phyloP scores from a whole-genome alignment of 306 rosid species.

The Astragalus glycyphyllos region DNA sequence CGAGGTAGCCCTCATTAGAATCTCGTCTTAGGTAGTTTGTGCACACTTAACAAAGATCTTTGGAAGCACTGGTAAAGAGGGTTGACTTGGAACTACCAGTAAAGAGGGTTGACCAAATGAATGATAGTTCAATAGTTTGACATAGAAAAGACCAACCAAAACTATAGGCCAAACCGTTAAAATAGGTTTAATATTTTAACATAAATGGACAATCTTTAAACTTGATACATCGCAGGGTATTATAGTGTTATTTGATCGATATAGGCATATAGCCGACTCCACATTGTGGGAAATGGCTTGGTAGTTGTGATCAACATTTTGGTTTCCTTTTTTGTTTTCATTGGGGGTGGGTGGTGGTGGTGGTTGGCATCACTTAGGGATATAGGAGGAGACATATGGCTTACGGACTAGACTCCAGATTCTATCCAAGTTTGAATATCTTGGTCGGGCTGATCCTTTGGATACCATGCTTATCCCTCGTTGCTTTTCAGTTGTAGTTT shows the following conservation, averaged over 20 bases:
- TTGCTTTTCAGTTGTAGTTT: slow-evolving; percentile 32
- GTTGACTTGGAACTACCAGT: too few species aligned
- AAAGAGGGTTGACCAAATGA: not conserved
- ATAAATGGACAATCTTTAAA: not conserved
- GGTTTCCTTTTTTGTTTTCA: not conserved
- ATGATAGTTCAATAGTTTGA: slow-evolving; percentile 3
- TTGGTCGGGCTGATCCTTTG: slow-evolving; percentile 32
- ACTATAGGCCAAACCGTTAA: not conserved
- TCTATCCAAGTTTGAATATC: slow-evolving; percentile 24
- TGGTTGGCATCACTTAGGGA: not conserved
- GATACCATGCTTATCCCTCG: slow-evolving; percentile 27
- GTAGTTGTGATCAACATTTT: not conserved
- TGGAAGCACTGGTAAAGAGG: not conserved
- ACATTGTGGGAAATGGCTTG: not conserved
- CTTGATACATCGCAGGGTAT: not conserved
- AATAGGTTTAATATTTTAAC: not conserved
- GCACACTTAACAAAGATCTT: not conserved
- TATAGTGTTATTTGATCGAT: not conserved
- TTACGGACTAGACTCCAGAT: slow-evolving; percentile 21
- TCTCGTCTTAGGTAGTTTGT: not conserved
- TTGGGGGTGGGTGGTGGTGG: slow-evolving; percentile 21
- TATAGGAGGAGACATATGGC: slow-evolving; percentile 12
- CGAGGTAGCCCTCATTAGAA: not conserved
- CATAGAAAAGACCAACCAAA: slow-evolving; percentile 1
- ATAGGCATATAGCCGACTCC: not conserved